Evolutionary conservation across 2,329 filamentous ascomycete species (phyloP).

Genomic region (Dryadomyces quercivorus): DNA sequence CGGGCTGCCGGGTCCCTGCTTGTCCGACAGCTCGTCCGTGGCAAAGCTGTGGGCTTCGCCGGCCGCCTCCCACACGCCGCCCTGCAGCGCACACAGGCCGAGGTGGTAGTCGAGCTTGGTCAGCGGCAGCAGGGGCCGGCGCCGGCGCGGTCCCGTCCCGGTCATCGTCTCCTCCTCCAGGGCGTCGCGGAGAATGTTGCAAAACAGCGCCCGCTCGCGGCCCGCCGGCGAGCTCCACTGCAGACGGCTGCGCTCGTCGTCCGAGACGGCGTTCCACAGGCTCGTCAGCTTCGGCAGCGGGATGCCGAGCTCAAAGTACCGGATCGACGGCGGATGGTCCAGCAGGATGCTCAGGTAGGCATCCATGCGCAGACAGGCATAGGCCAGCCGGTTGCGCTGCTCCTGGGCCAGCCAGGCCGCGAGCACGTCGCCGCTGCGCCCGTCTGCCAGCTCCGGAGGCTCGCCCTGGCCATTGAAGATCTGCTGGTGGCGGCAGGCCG

Average conservation of each 20-base stretch:
- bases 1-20: not conserved
- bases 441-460: not conserved
- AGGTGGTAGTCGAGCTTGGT: slow-evolving; percentile 2
- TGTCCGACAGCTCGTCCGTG: slow-evolving; percentile 2
- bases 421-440: not conserved
- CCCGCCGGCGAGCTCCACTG: slow-evolving; percentile 5
- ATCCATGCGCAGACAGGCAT: slow-evolving; percentile 1
- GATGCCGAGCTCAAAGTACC: slow-evolving; percentile 3
- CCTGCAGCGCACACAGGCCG: slow-evolving; percentile 4
- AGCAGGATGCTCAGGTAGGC: slow-evolving; percentile 4
- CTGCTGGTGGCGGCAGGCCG: slow-evolving; percentile 2
- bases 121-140: not conserved
- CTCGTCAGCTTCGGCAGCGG: slow-evolving; percentile 3
- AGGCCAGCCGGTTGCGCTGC: slow-evolving; percentile 4
- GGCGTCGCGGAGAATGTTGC: slow-evolving; percentile 2
- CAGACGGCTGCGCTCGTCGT: slow-evolving; percentile 1
- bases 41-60: slow-evolving; percentile 4
- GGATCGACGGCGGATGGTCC: slow-evolving; percentile 4
- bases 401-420: not conserved
- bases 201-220: slow-evolving; percentile 3
- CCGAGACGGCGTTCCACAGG: slow-evolving; percentile 1
- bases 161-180: not conserved
- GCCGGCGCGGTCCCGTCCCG: no score
- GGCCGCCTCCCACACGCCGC: slow-evolving; percentile 4
- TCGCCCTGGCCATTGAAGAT: not conserved